These are phyloP conservation scores for Raphanus sativus DNA, from an alignment of 345 rosid species.

Conservation along the genomic window DNA sequence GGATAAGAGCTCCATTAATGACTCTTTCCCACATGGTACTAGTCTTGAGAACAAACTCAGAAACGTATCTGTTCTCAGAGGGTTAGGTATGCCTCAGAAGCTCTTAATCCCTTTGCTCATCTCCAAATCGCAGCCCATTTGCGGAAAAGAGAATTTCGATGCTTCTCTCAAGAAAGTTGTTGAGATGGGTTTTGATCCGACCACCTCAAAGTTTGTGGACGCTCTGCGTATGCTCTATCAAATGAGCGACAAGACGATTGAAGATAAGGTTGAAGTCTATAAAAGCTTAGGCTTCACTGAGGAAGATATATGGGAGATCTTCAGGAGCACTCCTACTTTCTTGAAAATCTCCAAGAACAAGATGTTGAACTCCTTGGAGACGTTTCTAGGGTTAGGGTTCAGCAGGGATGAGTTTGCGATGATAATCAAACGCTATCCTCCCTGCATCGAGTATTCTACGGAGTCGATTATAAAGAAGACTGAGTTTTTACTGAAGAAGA, in stretches of 20 bases:
- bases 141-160: conserved; percentile 6
- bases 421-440: not conserved
- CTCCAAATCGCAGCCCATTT: not conserved
- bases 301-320: not conserved
- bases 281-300: not conserved
- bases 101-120: not conserved
- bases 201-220: not conserved
- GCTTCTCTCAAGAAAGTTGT: conserved; percentile 7
- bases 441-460: not conserved
- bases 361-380: not conserved
- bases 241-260: conserved; percentile 4
- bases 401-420: not conserved
- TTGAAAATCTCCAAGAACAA: not conserved
- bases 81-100: conserved; percentile 21
- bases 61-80: conserved; percentile 19
- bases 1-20: not conserved
- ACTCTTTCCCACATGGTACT: not conserved
- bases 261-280: not conserved
- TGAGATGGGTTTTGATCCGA: conserved; percentile 36
- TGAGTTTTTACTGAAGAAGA: not conserved
- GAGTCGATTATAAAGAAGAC: not conserved
- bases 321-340: not conserved
- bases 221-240: conserved; percentile 14
- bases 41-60: not conserved
- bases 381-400: not conserved